A percentile compares a stretch with the other conserved stretches of the same genome.
These are phyloP conservation scores for Puccinia polysora DNA, from an alignment of 1,284 basidiomycete genomes.

Conservation along the genomic window DNA sequence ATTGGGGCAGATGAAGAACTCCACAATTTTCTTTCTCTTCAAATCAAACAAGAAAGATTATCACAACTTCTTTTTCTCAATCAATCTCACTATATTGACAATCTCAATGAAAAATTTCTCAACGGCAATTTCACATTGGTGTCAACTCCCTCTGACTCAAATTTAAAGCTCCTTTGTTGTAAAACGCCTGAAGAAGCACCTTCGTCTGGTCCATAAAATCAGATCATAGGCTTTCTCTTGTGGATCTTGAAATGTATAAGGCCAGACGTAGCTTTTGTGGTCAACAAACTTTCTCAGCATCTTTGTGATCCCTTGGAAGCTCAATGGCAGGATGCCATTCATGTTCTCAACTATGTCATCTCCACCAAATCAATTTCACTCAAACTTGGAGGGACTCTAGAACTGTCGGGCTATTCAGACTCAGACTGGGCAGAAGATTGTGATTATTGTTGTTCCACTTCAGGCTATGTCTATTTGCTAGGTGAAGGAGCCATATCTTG, in stretches of 20 bases:
- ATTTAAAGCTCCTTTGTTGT: too few relatives aligned
- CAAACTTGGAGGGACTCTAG: neutral
- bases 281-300: conserved; percentile 1
- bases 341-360: conserved; percentile 1
- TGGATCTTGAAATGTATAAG: neutral
- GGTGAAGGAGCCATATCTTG: conserved; percentile 3
- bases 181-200: too few relatives aligned
- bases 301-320: neutral
- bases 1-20: too few relatives aligned
- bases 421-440: conserved; percentile 9
- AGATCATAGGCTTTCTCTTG: too few relatives aligned
- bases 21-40: too few relatives aligned
- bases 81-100: too few relatives aligned
- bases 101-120: too few relatives aligned
- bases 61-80: too few relatives aligned
- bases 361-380: neutral
- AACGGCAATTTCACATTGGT: too few relatives aligned
- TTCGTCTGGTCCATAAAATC: too few relatives aligned
- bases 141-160: too few relatives aligned
- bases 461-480: neutral
- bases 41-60: too few relatives aligned
- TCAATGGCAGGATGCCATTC: neutral
- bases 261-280: neutral
- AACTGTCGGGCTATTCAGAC: conserved; percentile 7
- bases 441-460: neutral